phyloP scores from a whole-genome alignment of 495 filamentous ascomycete species.

The Hypoxylon trugodes region DNA sequence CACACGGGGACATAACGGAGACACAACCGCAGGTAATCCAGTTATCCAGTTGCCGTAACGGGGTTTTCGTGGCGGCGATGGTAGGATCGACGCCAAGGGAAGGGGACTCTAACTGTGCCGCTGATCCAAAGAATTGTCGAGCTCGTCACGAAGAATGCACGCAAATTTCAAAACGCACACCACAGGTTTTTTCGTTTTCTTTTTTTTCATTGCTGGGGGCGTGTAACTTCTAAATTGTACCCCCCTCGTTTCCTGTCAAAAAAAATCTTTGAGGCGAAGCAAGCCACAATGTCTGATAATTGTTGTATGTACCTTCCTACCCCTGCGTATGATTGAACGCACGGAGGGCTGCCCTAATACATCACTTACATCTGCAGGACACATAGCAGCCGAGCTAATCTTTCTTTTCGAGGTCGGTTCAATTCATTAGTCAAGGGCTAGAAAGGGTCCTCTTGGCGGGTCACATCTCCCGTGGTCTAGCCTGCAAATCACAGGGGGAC shows the following conservation, averaged over 20 bases:
- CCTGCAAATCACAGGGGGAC: constrained; percentile 35
- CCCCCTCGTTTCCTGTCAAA: constrained; percentile 13
- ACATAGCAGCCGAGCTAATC: constrained; percentile 30
- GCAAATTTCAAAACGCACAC: constrained; percentile 23
- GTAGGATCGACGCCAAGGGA: constrained; percentile 42
- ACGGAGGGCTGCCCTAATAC: constrained; percentile 33
- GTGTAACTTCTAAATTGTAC: constrained; percentile 20
- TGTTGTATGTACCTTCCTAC: constrained; percentile 30
- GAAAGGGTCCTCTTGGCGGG: constrained; percentile 32
- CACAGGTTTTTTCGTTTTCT: constrained; percentile 12
- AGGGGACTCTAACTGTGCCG: constrained; percentile 33
- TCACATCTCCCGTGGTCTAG: constrained; percentile 40
- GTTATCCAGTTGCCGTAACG: constrained; percentile 39
- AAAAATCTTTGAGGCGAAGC: constrained; percentile 33
- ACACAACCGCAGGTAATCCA: constrained; percentile 2
- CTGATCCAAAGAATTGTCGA: constrained; percentile 32
- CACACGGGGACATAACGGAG: background rate
- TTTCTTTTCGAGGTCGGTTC: constrained; percentile 18
- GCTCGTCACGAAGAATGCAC: constrained; percentile 33
- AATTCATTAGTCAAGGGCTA: constrained; percentile 16
- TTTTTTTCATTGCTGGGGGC: constrained; percentile 19
- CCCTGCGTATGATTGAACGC: constrained; percentile 32
- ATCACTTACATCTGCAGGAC: constrained; percentile 39
- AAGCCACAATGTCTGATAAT: constrained; percentile 36
- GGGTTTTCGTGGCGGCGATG: constrained; percentile 38